A percentile compares a stretch with the other conserved stretches of the same genome.
Conservation (phyloP, 805 yeast species). For the Yamadazyma akitaensis region DNA sequence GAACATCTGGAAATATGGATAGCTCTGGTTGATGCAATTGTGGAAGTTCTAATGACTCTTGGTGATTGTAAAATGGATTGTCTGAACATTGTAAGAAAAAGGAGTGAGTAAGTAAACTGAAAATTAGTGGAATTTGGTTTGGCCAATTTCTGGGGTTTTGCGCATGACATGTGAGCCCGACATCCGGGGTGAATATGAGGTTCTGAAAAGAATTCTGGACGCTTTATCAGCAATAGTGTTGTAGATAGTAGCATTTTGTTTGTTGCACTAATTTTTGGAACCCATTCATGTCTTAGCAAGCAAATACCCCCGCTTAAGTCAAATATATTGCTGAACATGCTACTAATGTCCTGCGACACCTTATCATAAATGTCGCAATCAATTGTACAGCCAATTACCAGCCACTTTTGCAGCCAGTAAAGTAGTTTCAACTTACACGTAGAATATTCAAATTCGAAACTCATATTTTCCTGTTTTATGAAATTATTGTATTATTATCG, state of each 20-base stretch:
- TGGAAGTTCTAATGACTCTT: not conserved
- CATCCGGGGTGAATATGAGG: not conserved
- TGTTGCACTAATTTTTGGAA: too few relatives aligned
- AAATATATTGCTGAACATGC: not conserved
- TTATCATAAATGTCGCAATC: not conserved
- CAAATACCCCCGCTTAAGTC: too few relatives aligned
- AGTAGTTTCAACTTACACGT: too few relatives aligned
- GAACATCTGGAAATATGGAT: not conserved
- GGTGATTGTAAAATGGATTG: not conserved
- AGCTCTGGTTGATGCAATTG: conserved; percentile 6
- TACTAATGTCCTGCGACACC: not conserved
- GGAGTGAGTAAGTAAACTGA: not conserved
- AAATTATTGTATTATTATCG: not conserved
- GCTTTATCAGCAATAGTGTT: too few relatives aligned
- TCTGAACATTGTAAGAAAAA: not conserved
- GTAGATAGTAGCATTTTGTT: too few relatives aligned
- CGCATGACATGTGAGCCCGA: conserved; percentile 6
- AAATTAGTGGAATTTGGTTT: not conserved
- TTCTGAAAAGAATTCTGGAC: too few relatives aligned
- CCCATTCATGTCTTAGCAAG: not conserved
- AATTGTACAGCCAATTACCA: not conserved
- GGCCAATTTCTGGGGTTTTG: conserved; percentile 3
- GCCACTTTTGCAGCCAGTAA: too few relatives aligned
- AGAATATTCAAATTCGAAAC: not conserved
- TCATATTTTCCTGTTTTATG: not conserved